phyloP scores from a whole-genome alignment of 192 early-diverging fungal genomes.

The Oehlia diaphana region DNA sequence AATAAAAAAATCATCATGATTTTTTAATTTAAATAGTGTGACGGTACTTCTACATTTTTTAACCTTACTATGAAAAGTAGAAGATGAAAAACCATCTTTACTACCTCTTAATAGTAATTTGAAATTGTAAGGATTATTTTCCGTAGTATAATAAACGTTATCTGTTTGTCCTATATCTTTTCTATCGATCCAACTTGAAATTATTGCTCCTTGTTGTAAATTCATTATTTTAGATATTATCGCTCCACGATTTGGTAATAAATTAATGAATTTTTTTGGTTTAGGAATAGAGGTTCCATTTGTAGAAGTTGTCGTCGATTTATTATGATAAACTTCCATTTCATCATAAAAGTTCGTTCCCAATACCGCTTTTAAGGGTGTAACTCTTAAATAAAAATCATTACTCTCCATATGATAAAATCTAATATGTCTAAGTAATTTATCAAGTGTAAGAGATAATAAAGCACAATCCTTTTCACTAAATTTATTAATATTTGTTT shows the following conservation, averaged over 20 bases:
- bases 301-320: not conserved
- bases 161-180: not conserved
- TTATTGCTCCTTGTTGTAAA: conserved; percentile 9
- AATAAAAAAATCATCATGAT: conserved; percentile 11
- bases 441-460: not conserved
- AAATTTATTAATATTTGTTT: not conserved
- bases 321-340: conserved; percentile 4
- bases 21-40: not conserved
- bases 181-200: conserved; percentile 22
- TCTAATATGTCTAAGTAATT: conserved; percentile 1
- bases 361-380: not conserved
- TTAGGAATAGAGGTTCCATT: not conserved
- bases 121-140: conserved; percentile 17
- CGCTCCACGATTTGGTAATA: conserved; percentile 4
- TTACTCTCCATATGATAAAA: conserved; percentile 1
- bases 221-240: conserved; percentile 16
- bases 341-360: not conserved
- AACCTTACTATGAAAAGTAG: not conserved
- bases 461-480: not conserved
- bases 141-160: not conserved
- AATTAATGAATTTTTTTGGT: not conserved
- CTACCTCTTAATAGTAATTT: conserved; percentile 24
- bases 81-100: conserved; percentile 11
- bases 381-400: not conserved
- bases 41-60: not conserved